These are phyloP conservation scores for Coleophoma crateriformis DNA, from an alignment of 2,329 filamentous ascomycete species.

Conservation along the genomic window DNA sequence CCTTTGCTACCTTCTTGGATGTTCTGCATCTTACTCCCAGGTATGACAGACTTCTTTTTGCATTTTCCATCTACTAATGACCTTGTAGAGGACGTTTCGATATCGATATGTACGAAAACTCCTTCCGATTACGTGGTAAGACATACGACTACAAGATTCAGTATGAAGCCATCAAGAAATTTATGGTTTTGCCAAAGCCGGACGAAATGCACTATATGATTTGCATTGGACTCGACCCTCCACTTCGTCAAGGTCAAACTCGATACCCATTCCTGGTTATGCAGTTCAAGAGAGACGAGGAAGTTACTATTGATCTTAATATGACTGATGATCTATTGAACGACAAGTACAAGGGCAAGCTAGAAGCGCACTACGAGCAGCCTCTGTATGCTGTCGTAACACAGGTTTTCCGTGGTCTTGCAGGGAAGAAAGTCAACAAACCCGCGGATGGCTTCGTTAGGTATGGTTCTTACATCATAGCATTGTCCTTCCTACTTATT, in stretches of 20 bases:
- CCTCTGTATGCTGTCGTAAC: slow-evolving; percentile 90
- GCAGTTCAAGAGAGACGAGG: slow-evolving; percentile 97
- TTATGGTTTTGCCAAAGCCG: slow-evolving; percentile 97
- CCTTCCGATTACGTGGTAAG: slow-evolving; percentile 94
- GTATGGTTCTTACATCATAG: slow-evolving; percentile 32
- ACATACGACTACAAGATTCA: slow-evolving; percentile 99
- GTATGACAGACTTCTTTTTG: slow-evolving; percentile 38
- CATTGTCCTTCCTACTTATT: slow-evolving; percentile 19
- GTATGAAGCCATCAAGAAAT: slow-evolving; percentile 97
- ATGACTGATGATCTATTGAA: slow-evolving; percentile 86
- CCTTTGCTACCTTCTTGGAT: slow-evolving; percentile 94
- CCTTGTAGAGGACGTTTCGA: slow-evolving; percentile 86
- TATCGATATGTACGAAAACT: slow-evolving; percentile 98
- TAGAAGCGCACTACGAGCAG: slow-evolving; percentile 86
- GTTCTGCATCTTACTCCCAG: slow-evolving; percentile 94
- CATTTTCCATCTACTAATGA: slow-evolving; percentile 16
- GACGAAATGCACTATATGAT: slow-evolving; percentile 95
- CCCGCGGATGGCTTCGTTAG: slow-evolving; percentile 92
- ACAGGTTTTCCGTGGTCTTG: slow-evolving; percentile 90
- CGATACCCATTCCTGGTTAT: slow-evolving; percentile 98
- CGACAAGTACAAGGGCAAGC: slow-evolving; percentile 81
- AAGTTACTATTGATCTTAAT: slow-evolving; percentile 93
- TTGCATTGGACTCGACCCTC: slow-evolving; percentile 89
- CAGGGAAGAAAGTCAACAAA: slow-evolving; percentile 90
- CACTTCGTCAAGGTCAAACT: slow-evolving; percentile 93